Evolutionary conservation across 2,329 filamentous ascomycete species (phyloP), one percentile per base, ranked within the genome.

Genomic region (Monilinia fructicola): DNA sequence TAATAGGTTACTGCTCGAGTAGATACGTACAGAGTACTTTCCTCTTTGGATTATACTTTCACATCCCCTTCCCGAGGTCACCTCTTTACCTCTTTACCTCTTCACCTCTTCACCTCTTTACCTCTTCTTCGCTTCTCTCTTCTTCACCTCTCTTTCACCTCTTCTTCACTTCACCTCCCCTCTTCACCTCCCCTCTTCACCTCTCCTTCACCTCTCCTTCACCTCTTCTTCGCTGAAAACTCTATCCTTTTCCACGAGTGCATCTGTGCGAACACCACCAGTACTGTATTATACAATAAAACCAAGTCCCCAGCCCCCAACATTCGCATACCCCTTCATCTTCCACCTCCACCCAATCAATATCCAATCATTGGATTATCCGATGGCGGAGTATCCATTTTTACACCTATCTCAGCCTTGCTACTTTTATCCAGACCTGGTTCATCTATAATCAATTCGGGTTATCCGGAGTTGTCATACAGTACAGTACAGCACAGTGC

Each of bases 311-410:
- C 60, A 59, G 53, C 63, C 54, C 31, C 54, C 63, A 31, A 59
- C 9, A 65, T 65, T 50, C 21, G 23, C 21, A 60, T 18, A 23
- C 16, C 44, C 28, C 38, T 40, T 40, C 38, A 40, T 26, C 44
- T 31, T 38, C 50, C 58, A 50, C 26, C 28, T 26, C 23, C 42
- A 64, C 31, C 42, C n/a, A 58, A 55, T n/a, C 53, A 40, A 58
- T 40, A 21, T 38, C 53, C 62, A 65, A 50, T 65, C 62, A 10
- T 58, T 40, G 10, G 31, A 65, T 59, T 65, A 14, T 50, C 53
- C 62, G 62, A 59, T 59, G 62, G 31, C 31, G 54, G 53, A 50
- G 48, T 48, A 14, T 23, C 54, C 62, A 56, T 40, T 26, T 64
- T 64, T 56, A 18, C 11, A 26, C 42, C 31, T 46, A 14, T 28